Conservation (phyloP, 805 yeast species). For the Starmerella cellae region DNA sequence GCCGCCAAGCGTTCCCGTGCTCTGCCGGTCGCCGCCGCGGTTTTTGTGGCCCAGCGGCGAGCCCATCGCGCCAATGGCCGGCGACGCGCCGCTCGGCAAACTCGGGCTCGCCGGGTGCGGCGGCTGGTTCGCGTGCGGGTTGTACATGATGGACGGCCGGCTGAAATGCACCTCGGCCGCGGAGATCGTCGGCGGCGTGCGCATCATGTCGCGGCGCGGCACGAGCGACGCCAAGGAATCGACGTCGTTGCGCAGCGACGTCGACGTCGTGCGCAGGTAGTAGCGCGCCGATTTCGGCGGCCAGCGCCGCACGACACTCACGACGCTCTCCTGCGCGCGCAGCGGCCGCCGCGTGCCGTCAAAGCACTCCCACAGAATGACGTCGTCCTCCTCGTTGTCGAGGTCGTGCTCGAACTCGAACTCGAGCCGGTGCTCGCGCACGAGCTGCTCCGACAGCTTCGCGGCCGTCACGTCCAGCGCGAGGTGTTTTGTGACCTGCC, state of each 20-base stretch:
- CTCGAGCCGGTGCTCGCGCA: constrained; percentile 25
- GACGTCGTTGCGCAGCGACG: constrained; percentile 19
- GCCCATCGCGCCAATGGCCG: too few relatives aligned
- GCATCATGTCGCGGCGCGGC: constrained; percentile 26
- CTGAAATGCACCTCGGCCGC: constrained; percentile 16
- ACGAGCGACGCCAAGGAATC: constrained; percentile 24
- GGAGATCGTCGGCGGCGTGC: constrained; percentile 16
- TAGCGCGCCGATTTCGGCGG: constrained; percentile 1
- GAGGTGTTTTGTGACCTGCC: constrained; percentile 17
- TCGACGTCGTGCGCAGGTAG: constrained; percentile 19
- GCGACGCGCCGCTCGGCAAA: too few relatives aligned
- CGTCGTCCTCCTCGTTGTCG: constrained; percentile 18
- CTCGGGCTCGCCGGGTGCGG: too few relatives aligned
- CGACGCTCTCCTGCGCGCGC: constrained; percentile 20
- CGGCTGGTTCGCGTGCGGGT: constrained; percentile 8
- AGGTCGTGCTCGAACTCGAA: constrained; percentile 16
- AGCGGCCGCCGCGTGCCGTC: constrained; percentile 23
- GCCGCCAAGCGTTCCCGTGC: too few relatives aligned
- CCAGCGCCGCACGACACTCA: constrained; percentile 19
- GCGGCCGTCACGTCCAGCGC: constrained; percentile 9
- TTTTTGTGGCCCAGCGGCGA: too few relatives aligned
- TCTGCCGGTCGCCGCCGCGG: too few relatives aligned
- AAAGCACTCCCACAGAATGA: constrained; percentile 25
- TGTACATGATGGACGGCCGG: constrained; percentile 16
- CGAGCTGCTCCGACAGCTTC: constrained; percentile 16